Evolutionary conservation across 2,329 filamentous ascomycete genomes (phyloP).

Genomic region (Aspergillus neotritici): DNA sequence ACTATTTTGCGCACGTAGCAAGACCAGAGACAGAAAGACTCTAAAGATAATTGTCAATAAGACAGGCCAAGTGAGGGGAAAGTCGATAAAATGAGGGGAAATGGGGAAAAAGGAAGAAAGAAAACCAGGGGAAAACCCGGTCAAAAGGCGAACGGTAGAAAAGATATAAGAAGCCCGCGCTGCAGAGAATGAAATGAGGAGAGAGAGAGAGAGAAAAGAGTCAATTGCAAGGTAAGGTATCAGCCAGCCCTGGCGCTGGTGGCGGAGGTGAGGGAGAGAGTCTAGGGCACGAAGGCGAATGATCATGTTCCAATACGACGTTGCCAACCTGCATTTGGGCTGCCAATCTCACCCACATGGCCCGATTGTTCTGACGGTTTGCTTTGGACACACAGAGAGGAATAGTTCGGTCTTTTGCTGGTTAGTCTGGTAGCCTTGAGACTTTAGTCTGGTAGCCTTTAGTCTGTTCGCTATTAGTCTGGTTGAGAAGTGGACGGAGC

Average conservation of each 20-base stretch:
- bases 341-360: neutral
- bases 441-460: slow-evolving; percentile 2
- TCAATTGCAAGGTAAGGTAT: neutral
- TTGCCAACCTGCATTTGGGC: slow-evolving; percentile 1
- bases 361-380: neutral
- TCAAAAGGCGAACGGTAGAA: slow-evolving; percentile 2
- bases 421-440: neutral
- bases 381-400: neutral
- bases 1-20: neutral
- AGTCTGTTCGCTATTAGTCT: too few relatives aligned
- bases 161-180: neutral
- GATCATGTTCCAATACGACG: slow-evolving; percentile 1
- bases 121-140: neutral
- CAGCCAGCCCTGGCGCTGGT: slow-evolving; percentile 8
- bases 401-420: neutral
- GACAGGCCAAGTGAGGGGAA: slow-evolving; percentile 2
- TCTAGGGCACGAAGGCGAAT: slow-evolving; percentile 1
- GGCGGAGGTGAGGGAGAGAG: slow-evolving; percentile 5
- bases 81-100: slow-evolving; percentile 1
- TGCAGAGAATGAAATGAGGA: slow-evolving; percentile 1
- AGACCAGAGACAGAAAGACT: slow-evolving; percentile 7
- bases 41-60: neutral
- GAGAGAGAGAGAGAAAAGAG: slow-evolving; percentile 1
- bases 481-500: too few relatives aligned
- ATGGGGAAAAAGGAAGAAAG: slow-evolving; percentile 7